phyloP scores from a whole-genome alignment of 108 stramenopile genomes.

The Poteriospumella lacustris region DNA sequence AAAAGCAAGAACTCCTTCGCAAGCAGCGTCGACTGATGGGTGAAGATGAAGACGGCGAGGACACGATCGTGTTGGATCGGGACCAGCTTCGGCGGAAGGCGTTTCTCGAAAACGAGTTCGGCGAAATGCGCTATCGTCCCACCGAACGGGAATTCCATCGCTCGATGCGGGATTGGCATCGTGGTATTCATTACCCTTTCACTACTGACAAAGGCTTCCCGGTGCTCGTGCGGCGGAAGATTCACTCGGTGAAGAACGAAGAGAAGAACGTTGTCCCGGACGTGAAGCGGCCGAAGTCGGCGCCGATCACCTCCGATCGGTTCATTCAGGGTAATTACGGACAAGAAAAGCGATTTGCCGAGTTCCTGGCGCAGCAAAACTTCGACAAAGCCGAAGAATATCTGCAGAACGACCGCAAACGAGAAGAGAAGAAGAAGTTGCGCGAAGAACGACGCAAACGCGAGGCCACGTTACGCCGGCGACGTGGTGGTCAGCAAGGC shows the following conservation, averaged over 20 bases:
- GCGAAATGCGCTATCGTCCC: neutral
- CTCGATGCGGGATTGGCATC: neutral
- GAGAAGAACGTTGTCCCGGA: neutral
- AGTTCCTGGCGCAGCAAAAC: neutral
- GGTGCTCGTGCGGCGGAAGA: neutral
- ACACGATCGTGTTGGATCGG: no score
- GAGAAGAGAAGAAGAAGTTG: neutral
- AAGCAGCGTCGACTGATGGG: neutral
- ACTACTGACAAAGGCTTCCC: neutral
- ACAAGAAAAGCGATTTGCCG: neutral
- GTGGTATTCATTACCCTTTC: conserved; percentile 4
- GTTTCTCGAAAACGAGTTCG: neutral
- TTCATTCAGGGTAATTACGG: neutral
- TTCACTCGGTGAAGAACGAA: neutral
- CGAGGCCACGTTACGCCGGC: neutral
- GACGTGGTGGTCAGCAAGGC: neutral
- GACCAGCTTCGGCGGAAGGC: neutral
- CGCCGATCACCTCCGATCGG: neutral
- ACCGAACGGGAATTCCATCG: neutral
- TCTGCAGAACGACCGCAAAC: neutral
- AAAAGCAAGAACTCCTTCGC: neutral
- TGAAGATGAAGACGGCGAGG: neutral
- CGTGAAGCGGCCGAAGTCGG: no score
- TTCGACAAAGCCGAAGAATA: neutral
- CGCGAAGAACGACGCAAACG: neutral